phyloP scores from a whole-genome alignment of 2,329 filamentous ascomycete species.

The Stemphylium lycopersici region DNA sequence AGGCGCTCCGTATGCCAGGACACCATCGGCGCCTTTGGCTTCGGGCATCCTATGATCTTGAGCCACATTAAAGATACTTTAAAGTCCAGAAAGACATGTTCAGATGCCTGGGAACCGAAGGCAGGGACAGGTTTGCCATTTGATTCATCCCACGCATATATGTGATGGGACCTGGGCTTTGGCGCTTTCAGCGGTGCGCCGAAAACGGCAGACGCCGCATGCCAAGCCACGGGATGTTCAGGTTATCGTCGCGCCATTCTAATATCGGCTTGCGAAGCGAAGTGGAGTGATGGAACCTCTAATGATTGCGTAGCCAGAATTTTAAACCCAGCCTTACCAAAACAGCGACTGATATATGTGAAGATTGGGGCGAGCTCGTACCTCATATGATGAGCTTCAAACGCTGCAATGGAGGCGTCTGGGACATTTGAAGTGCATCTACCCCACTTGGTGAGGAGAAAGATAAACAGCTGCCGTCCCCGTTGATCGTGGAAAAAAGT shows the following conservation, averaged over 20 bases:
- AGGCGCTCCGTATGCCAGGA: background rate
- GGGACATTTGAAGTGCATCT: too few relatives aligned
- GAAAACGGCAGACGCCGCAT: background rate
- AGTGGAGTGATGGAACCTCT: background rate
- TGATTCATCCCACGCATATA: background rate
- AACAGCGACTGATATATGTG: background rate
- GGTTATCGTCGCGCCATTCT: background rate
- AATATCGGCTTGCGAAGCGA: background rate
- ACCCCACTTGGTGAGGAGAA: background rate
- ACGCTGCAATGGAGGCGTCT: background rate
- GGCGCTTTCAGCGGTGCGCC: background rate
- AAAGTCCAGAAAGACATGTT: background rate
- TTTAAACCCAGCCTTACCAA: background rate
- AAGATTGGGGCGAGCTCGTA: background rate
- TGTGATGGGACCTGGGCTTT: background rate
- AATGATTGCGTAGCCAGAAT: background rate
- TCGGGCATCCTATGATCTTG: background rate
- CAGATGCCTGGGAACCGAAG: background rate
- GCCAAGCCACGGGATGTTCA: constrained; percentile 4
- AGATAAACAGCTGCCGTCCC: background rate
- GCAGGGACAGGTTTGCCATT: background rate
- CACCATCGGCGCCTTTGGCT: background rate
- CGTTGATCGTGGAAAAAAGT: background rate
- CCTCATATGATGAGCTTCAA: background rate
- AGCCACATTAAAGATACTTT: background rate